Evolutionary conservation across 2,329 filamentous ascomycete species (phyloP).

Genomic region (Penicillium hordei): DNA sequence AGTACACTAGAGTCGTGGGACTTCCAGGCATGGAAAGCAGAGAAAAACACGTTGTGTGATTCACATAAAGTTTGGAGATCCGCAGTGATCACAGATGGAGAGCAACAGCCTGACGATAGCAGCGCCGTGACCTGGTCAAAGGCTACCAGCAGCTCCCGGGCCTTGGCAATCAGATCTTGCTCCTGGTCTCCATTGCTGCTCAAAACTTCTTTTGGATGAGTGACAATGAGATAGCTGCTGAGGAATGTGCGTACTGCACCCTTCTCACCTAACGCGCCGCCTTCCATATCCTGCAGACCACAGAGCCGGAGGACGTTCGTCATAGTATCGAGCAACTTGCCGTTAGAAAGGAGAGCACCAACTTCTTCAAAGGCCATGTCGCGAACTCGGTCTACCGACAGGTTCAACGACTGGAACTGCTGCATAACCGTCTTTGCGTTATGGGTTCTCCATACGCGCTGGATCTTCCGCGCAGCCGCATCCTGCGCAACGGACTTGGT

Average conservation of each 20-base stretch:
- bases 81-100: slow-evolving; percentile 45
- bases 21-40: slow-evolving; percentile 66
- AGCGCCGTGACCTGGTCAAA: slow-evolving; percentile 56
- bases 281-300: slow-evolving; percentile 53
- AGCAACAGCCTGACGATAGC: slow-evolving; percentile 46
- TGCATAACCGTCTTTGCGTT: slow-evolving; percentile 51
- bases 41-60: slow-evolving; percentile 59
- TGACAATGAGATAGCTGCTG: slow-evolving; percentile 62
- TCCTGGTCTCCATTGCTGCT: slow-evolving; percentile 63
- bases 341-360: slow-evolving; percentile 55
- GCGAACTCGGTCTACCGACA: slow-evolving; percentile 55
- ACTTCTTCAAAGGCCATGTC: slow-evolving; percentile 60
- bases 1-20: slow-evolving; percentile 62
- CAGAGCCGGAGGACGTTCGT: slow-evolving; percentile 58
- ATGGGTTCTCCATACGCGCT: slow-evolving; percentile 57
- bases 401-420: slow-evolving; percentile 51
- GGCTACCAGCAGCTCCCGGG: slow-evolving; percentile 56
- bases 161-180: slow-evolving; percentile 60
- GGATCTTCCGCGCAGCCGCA: slow-evolving; percentile 58
- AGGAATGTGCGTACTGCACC: slow-evolving; percentile 62
- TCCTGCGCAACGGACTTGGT: slow-evolving; percentile 49
- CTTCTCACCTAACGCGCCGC: slow-evolving; percentile 48
- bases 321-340: slow-evolving; percentile 54
- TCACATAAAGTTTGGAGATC: slow-evolving; percentile 53
- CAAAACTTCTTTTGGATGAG: slow-evolving; percentile 61